Evolutionary conservation across 2,329 filamentous ascomycete species (phyloP), one percentile per base, ranked within the genome.

Genomic region (Scytalidium sp.): DNA sequence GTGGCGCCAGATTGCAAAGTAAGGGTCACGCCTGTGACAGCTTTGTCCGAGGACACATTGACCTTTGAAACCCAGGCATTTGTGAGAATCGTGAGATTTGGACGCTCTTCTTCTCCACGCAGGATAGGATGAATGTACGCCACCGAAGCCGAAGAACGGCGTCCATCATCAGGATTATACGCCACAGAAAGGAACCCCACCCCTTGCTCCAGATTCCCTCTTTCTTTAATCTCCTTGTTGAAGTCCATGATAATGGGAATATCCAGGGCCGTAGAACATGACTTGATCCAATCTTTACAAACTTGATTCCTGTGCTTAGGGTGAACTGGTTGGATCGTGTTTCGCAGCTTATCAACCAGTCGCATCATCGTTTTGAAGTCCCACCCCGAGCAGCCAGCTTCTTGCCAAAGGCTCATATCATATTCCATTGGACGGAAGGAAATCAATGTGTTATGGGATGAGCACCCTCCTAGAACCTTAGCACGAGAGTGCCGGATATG

Each of bases 91-190:
- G 88, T 94, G 66, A 96, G 70, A 73, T 96, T 96, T 13, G 88
- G 83, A 50, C 89, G 79, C 67, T 84, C 82, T 76, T 96, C 90
- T 43, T 91, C 85, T 39, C 89, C 90, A 39, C 87, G 83, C 46
- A 96, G 80, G 63, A 96, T 91, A 29, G 91, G 91, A 71, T 96
- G 91, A 64, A 96, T 92, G 72, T 96, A 96, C 17, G 91, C 91
- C 19, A 96, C 90, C 51, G 87, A 91, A 52, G 91, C 90, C 65
- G 87, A 92, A 73, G 87, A 93, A 55, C 91, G 84, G 60, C 83
- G 81, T 63, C 90, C 89, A 62, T 90, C 85, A 63, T 96, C 90
- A 2, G 91, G 91, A 73, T 96, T 95, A 74, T 96, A 96, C 32
- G 88, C 85, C 58, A 96, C 84, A 56, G 87, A 91, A 77, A 96